Conservation (phyloP, 345 rosid genomes). For the Gossypium herbaceum region DNA sequence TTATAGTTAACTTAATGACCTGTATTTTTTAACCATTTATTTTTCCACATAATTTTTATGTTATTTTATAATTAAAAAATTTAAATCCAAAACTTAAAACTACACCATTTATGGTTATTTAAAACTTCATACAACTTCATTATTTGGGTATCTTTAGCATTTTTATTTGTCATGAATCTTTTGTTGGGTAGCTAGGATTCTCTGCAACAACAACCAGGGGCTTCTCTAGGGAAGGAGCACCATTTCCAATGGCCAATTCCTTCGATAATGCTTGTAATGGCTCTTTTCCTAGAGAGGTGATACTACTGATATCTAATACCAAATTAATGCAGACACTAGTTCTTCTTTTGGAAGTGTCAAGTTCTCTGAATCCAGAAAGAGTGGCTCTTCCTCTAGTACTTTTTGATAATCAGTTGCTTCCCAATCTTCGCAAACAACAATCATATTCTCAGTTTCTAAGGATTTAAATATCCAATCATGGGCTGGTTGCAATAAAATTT, state of each 20-base stretch:
- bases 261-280: background rate
- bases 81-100: too few species aligned
- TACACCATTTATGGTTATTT: too few species aligned
- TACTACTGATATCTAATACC: too few species aligned
- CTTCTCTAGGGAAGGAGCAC: constrained; percentile 21
- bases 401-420: constrained; percentile 52
- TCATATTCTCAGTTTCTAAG: constrained; percentile 52
- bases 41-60: too few species aligned
- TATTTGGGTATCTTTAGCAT: constrained; percentile 13
- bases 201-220: constrained; percentile 27
- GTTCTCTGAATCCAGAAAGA: too few species aligned
- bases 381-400: constrained; percentile 46
- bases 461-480: constrained; percentile 53
- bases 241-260: constrained; percentile 17
- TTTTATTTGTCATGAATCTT: constrained; percentile 20
- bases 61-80: too few species aligned
- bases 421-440: constrained; percentile 65
- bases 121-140: background rate
- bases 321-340: too few species aligned
- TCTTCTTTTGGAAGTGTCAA: too few species aligned
- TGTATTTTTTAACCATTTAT: too few species aligned
- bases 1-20: too few species aligned
- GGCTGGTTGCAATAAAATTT: constrained; percentile 68
- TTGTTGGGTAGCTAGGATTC: constrained; percentile 25
- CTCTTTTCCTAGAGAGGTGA: too few species aligned